phyloP scores from a whole-genome alignment of 257 asterid species.

The Lycium barbarum region DNA sequence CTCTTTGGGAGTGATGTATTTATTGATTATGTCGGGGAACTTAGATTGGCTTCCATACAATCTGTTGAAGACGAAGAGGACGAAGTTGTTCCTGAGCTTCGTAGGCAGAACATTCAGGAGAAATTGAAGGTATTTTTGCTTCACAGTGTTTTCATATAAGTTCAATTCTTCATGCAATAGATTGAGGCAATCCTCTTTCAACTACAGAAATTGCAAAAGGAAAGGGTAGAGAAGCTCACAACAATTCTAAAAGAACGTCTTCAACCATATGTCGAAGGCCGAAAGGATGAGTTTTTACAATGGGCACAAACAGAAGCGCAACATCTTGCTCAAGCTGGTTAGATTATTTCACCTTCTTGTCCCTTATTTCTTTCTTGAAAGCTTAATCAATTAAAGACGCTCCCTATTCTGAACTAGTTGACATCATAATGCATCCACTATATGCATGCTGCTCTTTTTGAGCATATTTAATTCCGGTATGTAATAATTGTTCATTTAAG shows the following conservation, averaged over 20 bases:
- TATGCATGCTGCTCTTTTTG: not conserved
- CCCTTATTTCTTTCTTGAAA: not conserved
- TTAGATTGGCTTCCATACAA: slow-evolving; percentile 68
- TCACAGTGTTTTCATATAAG: not conserved
- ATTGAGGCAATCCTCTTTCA: slow-evolving; percentile 12
- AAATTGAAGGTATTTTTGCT: slow-evolving; percentile 62
- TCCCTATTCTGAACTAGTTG: not conserved
- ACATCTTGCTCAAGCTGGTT: slow-evolving; percentile 79
- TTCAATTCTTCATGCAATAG: not conserved
- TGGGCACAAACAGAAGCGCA: slow-evolving; percentile 70
- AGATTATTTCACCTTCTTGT: not conserved
- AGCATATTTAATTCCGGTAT: not conserved
- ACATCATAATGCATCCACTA: not conserved
- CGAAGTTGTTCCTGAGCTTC: slow-evolving; percentile 58
- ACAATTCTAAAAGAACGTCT: slow-evolving; percentile 61
- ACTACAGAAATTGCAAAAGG: slow-evolving; percentile 68
- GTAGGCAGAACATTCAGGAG: slow-evolving; percentile 65
- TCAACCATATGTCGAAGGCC: slow-evolving; percentile 70
- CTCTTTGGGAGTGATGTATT: slow-evolving; percentile 75
- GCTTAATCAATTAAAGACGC: not conserved
- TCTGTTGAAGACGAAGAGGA: slow-evolving; percentile 63
- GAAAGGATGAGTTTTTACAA: slow-evolving; percentile 58
- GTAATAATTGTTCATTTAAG: not conserved
- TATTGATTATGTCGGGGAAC: slow-evolving; percentile 82
- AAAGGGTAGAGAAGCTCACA: slow-evolving; percentile 75